phyloP scores from a whole-genome alignment of 2,329 filamentous ascomycete genomes.

The Trichophaea hybrida region DNA sequence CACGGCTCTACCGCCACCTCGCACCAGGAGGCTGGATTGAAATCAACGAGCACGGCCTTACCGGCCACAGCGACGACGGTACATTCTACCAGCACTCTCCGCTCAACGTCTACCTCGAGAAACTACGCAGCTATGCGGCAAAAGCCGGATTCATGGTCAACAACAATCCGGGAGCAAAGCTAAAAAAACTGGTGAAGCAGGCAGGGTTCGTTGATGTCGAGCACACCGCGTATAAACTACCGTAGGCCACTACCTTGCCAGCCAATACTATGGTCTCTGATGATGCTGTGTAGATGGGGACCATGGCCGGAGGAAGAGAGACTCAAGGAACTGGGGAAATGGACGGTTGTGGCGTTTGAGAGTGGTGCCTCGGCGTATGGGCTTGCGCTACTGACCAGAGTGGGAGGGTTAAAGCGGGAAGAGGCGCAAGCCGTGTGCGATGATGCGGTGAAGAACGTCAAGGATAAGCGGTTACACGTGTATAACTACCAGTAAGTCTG shows the following conservation, averaged over 20 bases:
- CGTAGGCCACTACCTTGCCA: background rate
- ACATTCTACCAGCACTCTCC: conserved; percentile 6
- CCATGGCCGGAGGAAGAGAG: conserved; percentile 9
- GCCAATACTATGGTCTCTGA: background rate
- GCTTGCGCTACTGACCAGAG: conserved; percentile 12
- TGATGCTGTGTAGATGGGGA: background rate
- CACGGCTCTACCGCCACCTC: conserved; percentile 6
- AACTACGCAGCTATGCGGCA: background rate
- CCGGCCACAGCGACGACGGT: conserved; percentile 12
- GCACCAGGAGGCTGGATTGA: conserved; percentile 21
- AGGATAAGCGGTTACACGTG: background rate
- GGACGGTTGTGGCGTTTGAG: background rate
- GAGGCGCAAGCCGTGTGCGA: background rate
- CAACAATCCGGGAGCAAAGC: background rate
- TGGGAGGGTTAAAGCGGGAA: background rate
- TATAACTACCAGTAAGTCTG: conserved; percentile 5
- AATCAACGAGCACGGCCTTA: conserved; percentile 14
- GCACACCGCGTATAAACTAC: background rate
- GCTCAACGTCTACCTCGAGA: background rate
- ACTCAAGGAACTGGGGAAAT: conserved; percentile 10
- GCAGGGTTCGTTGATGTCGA: conserved; percentile 11
- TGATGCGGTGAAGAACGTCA: background rate
- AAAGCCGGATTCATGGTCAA: background rate
- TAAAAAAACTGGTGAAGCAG: conserved; percentile 3
- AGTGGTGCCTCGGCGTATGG: conserved; percentile 11